Evolutionary conservation across 2,329 filamentous ascomycete species (phyloP).

Genomic region (Colletotrichum sp.): DNA sequence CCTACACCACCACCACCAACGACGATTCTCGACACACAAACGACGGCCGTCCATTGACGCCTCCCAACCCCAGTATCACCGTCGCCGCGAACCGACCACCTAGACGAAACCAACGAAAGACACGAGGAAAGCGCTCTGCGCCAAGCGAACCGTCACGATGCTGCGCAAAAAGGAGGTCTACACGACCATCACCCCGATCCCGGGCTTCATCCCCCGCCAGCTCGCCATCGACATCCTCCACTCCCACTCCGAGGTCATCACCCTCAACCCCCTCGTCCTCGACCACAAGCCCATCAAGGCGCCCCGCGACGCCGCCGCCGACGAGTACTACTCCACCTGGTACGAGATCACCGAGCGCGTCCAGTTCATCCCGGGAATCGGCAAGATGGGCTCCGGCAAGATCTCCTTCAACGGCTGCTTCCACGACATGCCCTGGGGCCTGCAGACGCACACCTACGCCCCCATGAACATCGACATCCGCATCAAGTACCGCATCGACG

Average conservation of each 20-base stretch:
- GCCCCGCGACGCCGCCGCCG: constrained; percentile 69
- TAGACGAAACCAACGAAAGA: neutral
- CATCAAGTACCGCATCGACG: constrained; percentile 71
- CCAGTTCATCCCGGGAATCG: constrained; percentile 70
- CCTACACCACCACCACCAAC: neutral
- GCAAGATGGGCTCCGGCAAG: constrained; percentile 67
- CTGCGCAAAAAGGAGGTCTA: constrained; percentile 69
- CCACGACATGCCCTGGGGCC: constrained; percentile 74
- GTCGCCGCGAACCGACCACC: neutral
- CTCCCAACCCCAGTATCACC: neutral
- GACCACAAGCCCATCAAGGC: constrained; percentile 68
- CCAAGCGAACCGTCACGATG: constrained; percentile 36
- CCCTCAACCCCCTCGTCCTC: constrained; percentile 72
- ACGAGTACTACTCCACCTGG: constrained; percentile 78
- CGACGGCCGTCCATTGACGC: neutral
- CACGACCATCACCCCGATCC: constrained; percentile 74
- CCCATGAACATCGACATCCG: constrained; percentile 71
- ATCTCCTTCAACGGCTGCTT: constrained; percentile 76
- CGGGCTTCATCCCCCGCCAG: constrained; percentile 72
- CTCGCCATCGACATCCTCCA: constrained; percentile 76
- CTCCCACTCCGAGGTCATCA: constrained; percentile 73
- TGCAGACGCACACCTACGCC: constrained; percentile 75
- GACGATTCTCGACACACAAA: neutral
- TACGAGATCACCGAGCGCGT: constrained; percentile 76
- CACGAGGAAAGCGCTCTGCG: neutral